Evolutionary conservation across 2,329 filamentous ascomycete species (phyloP).

Genomic region (Tolypocladium paradoxum): DNA sequence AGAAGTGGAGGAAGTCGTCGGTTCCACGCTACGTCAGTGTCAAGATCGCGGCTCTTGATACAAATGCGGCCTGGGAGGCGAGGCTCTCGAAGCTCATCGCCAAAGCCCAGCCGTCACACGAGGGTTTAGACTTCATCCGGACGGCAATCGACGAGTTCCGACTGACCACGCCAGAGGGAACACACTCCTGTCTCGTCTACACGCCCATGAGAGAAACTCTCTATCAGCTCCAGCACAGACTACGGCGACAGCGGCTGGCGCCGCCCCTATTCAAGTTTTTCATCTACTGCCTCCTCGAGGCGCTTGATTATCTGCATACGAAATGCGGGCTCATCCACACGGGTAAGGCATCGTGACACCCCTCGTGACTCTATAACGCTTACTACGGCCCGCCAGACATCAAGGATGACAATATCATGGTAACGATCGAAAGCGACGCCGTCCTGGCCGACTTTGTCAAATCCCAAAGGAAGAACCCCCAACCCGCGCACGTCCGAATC

Average conservation of each 20-base stretch:
- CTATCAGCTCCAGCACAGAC: slow-evolving; percentile 5
- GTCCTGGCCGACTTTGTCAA: slow-evolving; percentile 6
- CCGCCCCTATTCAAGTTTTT: slow-evolving; percentile 8
- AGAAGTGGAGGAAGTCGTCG: neutral
- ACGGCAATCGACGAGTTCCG: slow-evolving; percentile 8
- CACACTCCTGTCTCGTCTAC: slow-evolving; percentile 12
- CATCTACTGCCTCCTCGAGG: slow-evolving; percentile 8
- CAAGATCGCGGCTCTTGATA: slow-evolving; percentile 10
- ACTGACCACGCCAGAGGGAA: slow-evolving; percentile 5
- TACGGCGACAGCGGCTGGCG: slow-evolving; percentile 6
- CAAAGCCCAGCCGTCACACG: slow-evolving; percentile 7
- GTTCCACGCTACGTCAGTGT: slow-evolving; percentile 6
- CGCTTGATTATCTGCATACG: slow-evolving; percentile 10
- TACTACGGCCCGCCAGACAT: slow-evolving; percentile 5
- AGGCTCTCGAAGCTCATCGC: slow-evolving; percentile 4
- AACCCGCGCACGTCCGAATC: slow-evolving; percentile 3
- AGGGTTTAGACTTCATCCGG: slow-evolving; percentile 5
- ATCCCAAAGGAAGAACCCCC: neutral
- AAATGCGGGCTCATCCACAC: slow-evolving; percentile 11
- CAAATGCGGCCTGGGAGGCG: slow-evolving; percentile 5
- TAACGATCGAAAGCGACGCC: slow-evolving; percentile 9
- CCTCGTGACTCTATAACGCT: neutral
- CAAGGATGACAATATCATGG: slow-evolving; percentile 13
- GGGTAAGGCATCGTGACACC: slow-evolving; percentile 2
- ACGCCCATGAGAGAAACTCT: slow-evolving; percentile 12